These are phyloP conservation scores for Phaffomyces thermotolerans DNA, from an alignment of 805 yeast species.

Conservation along the genomic window DNA sequence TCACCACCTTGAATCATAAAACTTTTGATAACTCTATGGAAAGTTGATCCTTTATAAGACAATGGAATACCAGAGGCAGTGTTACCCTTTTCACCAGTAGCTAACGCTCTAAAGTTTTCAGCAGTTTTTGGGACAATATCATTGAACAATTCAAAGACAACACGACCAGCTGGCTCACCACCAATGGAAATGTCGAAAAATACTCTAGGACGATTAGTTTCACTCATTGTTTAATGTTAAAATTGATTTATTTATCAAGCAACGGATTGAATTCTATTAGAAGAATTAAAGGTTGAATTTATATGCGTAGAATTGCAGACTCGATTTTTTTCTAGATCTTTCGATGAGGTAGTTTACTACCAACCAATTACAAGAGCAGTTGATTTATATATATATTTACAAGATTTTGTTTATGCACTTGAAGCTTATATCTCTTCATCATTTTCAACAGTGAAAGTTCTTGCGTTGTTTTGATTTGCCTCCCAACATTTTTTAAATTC, in stretches of 20 bases:
- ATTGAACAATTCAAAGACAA: slow-evolving; percentile 64
- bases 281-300: too few relatives aligned
- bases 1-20: slow-evolving; percentile 96
- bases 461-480: slow-evolving; percentile 28
- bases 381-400: not conserved
- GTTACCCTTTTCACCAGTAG: slow-evolving; percentile 81
- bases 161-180: slow-evolving; percentile 61
- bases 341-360: not conserved
- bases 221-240: slow-evolving; percentile 10
- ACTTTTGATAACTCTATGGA: slow-evolving; percentile 84
- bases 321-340: not conserved
- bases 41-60: slow-evolving; percentile 74
- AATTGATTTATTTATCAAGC: not conserved
- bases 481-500: slow-evolving; percentile 39
- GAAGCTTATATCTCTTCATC: not conserved
- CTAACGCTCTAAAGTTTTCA: slow-evolving; percentile 81
- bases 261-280: too few relatives aligned
- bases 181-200: slow-evolving; percentile 77
- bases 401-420: not conserved
- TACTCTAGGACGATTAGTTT: slow-evolving; percentile 40
- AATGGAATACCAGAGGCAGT: slow-evolving; percentile 58
- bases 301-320: not conserved
- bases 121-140: slow-evolving; percentile 83
- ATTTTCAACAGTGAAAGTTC: slow-evolving; percentile 32
- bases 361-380: too few relatives aligned